phyloP scores from a whole-genome alignment of 441 rosid genomes.

The Eruca vesicaria region DNA sequence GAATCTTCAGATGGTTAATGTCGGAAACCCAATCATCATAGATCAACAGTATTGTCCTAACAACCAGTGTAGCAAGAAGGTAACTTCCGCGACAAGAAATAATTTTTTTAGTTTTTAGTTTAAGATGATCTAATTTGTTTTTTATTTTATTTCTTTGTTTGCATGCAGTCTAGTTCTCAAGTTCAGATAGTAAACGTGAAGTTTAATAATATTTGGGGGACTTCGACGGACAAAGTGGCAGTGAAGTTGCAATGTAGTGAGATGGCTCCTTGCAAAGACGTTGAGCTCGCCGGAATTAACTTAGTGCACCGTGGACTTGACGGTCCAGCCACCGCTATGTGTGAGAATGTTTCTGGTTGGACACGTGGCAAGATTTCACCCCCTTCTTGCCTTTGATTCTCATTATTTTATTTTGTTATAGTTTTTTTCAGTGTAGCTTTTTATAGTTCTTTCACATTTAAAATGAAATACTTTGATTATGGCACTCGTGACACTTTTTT shows the following conservation, averaged over 20 bases:
- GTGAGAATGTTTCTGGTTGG: slow-evolving; percentile 22
- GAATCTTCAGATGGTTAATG: slow-evolving; percentile 28
- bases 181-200: slow-evolving; percentile 30
- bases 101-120: not conserved
- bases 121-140: not conserved
- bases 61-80: slow-evolving; percentile 10
- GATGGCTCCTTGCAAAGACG: slow-evolving; percentile 21
- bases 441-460: not conserved
- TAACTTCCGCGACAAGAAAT: slow-evolving; percentile 4
- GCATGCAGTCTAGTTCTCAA: slow-evolving; percentile 11
- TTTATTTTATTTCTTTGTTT: not conserved
- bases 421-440: not conserved
- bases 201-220: slow-evolving; percentile 33
- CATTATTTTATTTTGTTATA: not conserved
- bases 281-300: slow-evolving; percentile 15
- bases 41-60: slow-evolving; percentile 34
- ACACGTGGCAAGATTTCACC: slow-evolving; percentile 20
- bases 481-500: not conserved
- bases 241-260: slow-evolving; percentile 30
- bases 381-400: slow-evolving; percentile 26
- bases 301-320: slow-evolving; percentile 20
- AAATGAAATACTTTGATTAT: not conserved
- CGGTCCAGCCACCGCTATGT: slow-evolving; percentile 28
- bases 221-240: slow-evolving; percentile 26
- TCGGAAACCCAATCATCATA: slow-evolving; percentile 31